A percentile compares a stretch with the other conserved stretches of the same genome.
Evolutionary conservation across 1,284 basidiomycete genomes (phyloP).

Genomic region (Butyriboletus appendiculatus): DNA sequence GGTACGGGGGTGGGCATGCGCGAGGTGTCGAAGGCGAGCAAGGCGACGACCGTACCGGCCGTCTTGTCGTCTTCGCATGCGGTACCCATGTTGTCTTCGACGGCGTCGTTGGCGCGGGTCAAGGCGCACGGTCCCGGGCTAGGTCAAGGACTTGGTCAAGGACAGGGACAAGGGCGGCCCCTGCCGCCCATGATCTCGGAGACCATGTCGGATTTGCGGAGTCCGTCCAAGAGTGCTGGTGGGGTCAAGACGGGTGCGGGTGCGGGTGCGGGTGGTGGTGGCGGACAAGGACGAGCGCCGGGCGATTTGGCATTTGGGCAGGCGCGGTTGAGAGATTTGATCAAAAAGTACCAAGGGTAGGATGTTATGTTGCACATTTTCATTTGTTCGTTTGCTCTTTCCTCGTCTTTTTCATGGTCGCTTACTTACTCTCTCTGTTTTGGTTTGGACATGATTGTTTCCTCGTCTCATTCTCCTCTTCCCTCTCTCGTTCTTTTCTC

Average conservation of each 20-base stretch:
- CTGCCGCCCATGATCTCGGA: constrained; percentile 39
- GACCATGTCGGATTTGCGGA: constrained; percentile 26
- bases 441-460: background rate
- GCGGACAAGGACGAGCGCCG: constrained; percentile 19
- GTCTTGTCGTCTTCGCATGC: constrained; percentile 68
- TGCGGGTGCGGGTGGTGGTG: constrained; percentile 7
- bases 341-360: constrained; percentile 71
- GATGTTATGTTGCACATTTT: background rate
- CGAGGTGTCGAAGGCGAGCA: constrained; percentile 24
- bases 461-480: background rate
- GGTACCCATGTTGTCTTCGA: constrained; percentile 66
- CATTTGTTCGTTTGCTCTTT: background rate
- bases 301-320: constrained; percentile 69
- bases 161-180: constrained; percentile 17
- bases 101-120: constrained; percentile 67
- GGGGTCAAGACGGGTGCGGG: constrained; percentile 21
- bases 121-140: constrained; percentile 19
- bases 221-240: constrained; percentile 9
- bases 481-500: background rate
- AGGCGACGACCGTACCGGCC: constrained; percentile 55
- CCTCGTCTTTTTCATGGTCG: background rate
- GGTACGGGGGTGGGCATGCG: constrained; percentile 5
- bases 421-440: background rate
- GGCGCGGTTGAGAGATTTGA: constrained; percentile 71
- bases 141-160: constrained; percentile 21